phyloP scores from a whole-genome alignment of 352 stramenopile species.

The Globisporangium spinosum region DNA sequence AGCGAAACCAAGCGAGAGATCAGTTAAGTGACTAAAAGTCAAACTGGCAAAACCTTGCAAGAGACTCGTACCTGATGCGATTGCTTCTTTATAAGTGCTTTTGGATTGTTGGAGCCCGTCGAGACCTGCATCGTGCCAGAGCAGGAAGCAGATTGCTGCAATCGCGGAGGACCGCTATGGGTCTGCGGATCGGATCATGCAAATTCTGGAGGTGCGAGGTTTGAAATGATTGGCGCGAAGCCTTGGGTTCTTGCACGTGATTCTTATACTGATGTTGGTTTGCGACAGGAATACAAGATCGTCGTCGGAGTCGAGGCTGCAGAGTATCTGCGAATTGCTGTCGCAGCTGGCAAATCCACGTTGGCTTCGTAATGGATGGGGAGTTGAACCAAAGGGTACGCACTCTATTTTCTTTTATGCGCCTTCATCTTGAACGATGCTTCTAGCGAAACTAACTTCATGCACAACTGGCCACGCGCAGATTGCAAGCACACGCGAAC shows the following conservation, averaged over 20 bases:
- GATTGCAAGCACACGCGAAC: not conserved
- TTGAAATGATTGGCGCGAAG: not conserved
- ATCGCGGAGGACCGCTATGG: constrained; percentile 64
- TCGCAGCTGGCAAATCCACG: constrained; percentile 29
- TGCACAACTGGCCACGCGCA: constrained; percentile 11
- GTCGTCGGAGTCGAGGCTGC: constrained; percentile 33
- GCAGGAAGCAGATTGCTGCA: constrained; percentile 27
- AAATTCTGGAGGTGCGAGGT: constrained; percentile 54
- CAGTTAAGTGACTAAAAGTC: constrained; percentile 22
- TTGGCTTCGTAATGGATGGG: not conserved
- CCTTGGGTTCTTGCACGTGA: not conserved
- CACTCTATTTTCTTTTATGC: constrained; percentile 11
- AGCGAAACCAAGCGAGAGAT: constrained; percentile 58
- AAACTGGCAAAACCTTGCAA: not conserved
- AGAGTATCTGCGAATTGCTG: constrained; percentile 33
- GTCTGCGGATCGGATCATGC: constrained; percentile 68
- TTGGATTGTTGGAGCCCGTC: constrained; percentile 24
- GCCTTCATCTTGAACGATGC: constrained; percentile 15
- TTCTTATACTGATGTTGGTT: not conserved
- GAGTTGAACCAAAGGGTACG: not conserved
- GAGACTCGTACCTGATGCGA: not conserved
- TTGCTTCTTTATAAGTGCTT: constrained; percentile 11
- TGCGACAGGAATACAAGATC: constrained; percentile 39
- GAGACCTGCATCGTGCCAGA: constrained; percentile 31
- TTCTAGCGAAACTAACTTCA: constrained; percentile 21